Conservation (phyloP, 164 flowering plant genomes). For the grape (Vitis vinifera) region ASM3070453v1 NC_081811.1:8197501-8198000, state of each 20-base stretch:
- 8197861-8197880: neutral
- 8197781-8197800: slow-evolving; percentile 84
- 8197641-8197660: slow-evolving; percentile 57
- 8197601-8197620: slow-evolving; percentile 35
- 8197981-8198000: slow-evolving; percentile 66
- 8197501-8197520: slow-evolving; percentile 7
- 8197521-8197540: slow-evolving; percentile 9
- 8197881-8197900: slow-evolving; percentile 31
- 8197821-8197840: slow-evolving; percentile 8
- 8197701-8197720: slow-evolving; percentile 50
- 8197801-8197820: slow-evolving; percentile 76
- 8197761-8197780: slow-evolving; percentile 81
- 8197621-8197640: slow-evolving; percentile 48
- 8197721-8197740: slow-evolving; percentile 82
- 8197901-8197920: slow-evolving; percentile 92
- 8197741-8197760: slow-evolving; percentile 76
- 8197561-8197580: slow-evolving; percentile 21
- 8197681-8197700: slow-evolving; percentile 39
- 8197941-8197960: slow-evolving; percentile 97
- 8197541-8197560: slow-evolving; percentile 4
- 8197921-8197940: slow-evolving; percentile 93
- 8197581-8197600: slow-evolving; percentile 29
- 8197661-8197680: slow-evolving; percentile 59
- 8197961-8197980: slow-evolving; percentile 72
- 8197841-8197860: slow-evolving; percentile 8